A percentile compares a stretch with the other conserved stretches of the same genome.
Conservation (phyloP, 1,284 basidiomycete species). For the Marasmius fiardii region DNA sequence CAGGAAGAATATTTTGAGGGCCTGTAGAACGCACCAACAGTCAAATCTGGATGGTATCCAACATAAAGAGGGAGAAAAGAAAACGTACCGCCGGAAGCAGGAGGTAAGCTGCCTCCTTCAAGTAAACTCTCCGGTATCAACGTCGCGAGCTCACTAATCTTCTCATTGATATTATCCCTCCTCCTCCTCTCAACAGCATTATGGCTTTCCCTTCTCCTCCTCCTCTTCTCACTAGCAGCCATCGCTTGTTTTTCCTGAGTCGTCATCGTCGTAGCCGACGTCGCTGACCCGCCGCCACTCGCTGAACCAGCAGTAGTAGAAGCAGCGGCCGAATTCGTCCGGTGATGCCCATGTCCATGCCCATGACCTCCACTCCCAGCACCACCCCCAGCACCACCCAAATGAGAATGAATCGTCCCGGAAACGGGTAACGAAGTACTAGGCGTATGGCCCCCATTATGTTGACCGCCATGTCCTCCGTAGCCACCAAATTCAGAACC, state of each 20-base stretch:
- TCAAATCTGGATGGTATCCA: background rate
- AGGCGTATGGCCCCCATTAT: background rate
- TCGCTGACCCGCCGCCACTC: background rate
- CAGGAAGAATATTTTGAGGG: background rate
- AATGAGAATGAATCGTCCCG: background rate
- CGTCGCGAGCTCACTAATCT: constrained; percentile 85
- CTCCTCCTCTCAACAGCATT: constrained; percentile 88
- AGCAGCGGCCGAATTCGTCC: background rate
- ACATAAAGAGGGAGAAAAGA: constrained; percentile 9
- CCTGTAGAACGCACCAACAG: background rate
- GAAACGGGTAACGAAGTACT: background rate
- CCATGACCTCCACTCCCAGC: background rate
- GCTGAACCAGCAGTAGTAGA: background rate
- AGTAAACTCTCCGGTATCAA: constrained; percentile 83
- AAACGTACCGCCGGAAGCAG: constrained; percentile 20
- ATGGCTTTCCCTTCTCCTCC: constrained; percentile 79
- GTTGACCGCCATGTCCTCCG: background rate
- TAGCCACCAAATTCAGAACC: background rate
- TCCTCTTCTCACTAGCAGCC: constrained; percentile 71
- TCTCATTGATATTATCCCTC: constrained; percentile 92
- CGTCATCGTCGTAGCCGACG: constrained; percentile 8
- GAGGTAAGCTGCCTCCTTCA: constrained; percentile 41
- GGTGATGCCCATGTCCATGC: too few relatives aligned
- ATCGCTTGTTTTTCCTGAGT: constrained; percentile 40
- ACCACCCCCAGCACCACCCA: background rate